Percentiles rank a stretch among this genome's conserved stretches.
phyloP scores from a whole-genome alignment of 2,329 filamentous ascomycete genomes.

The Coniochaeta sp. region DNA sequence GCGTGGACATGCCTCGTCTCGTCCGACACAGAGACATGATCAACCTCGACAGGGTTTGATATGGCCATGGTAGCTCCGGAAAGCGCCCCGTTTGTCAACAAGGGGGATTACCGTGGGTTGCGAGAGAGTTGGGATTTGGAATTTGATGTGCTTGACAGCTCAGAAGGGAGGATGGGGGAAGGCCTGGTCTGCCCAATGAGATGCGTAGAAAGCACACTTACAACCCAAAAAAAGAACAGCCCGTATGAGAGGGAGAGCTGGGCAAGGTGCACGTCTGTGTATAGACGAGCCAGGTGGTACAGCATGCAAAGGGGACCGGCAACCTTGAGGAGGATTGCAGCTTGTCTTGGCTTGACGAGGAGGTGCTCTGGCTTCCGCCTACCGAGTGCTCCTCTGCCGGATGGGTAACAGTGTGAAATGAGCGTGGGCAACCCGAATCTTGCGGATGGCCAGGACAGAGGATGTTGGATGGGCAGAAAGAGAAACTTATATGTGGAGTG shows the following conservation, averaged over 20 bases:
- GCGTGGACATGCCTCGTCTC: not conserved
- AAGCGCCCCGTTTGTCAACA: not conserved
- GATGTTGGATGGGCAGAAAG: not conserved
- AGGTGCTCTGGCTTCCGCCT: not conserved
- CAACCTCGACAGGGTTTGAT: not conserved
- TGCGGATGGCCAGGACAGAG: not conserved
- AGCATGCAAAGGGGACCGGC: not conserved
- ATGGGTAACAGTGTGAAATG: not conserved
- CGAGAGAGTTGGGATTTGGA: not conserved
- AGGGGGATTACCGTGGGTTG: not conserved
- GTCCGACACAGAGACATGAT: not conserved
- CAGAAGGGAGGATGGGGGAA: not conserved
- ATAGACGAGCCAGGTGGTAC: not conserved
- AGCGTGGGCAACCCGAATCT: not conserved
- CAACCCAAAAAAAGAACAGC: constrained; percentile 1
- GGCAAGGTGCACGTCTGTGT: not conserved
- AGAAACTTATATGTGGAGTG: constrained; percentile 1
- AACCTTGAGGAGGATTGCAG: not conserved
- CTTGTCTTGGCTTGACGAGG: not conserved
- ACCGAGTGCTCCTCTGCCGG: not conserved
- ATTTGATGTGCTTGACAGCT: not conserved
- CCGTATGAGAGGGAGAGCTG: not conserved
- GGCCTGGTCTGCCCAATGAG: not conserved
- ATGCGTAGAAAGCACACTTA: not conserved
- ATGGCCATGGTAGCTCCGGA: not conserved